phyloP scores from a whole-genome alignment of 1,284 basidiomycete genomes.

The Irpex lacteus region DNA sequence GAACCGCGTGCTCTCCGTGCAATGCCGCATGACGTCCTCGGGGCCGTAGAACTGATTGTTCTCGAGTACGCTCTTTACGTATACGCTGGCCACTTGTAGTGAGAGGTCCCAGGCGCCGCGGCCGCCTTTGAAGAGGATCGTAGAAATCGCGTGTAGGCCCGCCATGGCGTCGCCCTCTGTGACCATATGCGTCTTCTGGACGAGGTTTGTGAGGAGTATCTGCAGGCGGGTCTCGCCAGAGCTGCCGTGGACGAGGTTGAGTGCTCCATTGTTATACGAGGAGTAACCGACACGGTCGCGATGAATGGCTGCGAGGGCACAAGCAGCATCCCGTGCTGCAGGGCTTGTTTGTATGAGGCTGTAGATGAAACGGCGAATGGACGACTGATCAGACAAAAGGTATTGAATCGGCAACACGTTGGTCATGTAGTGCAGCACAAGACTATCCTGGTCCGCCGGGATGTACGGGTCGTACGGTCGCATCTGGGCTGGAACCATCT shows the following conservation, averaged over 20 bases:
- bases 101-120: constrained; percentile 65
- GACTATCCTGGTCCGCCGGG: constrained; percentile 27
- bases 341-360: constrained; percentile 42
- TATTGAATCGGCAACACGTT: constrained; percentile 65
- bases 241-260: constrained; percentile 18
- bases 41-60: constrained; percentile 34
- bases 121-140: constrained; percentile 73
- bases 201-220: constrained; percentile 32
- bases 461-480: constrained; percentile 27
- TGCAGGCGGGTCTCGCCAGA: no score
- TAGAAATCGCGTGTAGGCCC: constrained; percentile 68
- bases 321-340: constrained; percentile 50
- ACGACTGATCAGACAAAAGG: constrained; percentile 52
- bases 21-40: constrained; percentile 44
- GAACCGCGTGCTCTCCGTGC: constrained; percentile 51
- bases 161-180: constrained; percentile 72
- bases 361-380: constrained; percentile 38
- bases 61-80: constrained; percentile 47
- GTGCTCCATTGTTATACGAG: neutral
- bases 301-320: constrained; percentile 54
- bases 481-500: constrained; percentile 19
- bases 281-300: constrained; percentile 29
- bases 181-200: constrained; percentile 15
- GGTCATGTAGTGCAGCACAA: constrained; percentile 43
- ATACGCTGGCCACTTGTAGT: constrained; percentile 54